Conservation (phyloP, 805 yeast species). For the Barnettozyma salicaria region DNA sequence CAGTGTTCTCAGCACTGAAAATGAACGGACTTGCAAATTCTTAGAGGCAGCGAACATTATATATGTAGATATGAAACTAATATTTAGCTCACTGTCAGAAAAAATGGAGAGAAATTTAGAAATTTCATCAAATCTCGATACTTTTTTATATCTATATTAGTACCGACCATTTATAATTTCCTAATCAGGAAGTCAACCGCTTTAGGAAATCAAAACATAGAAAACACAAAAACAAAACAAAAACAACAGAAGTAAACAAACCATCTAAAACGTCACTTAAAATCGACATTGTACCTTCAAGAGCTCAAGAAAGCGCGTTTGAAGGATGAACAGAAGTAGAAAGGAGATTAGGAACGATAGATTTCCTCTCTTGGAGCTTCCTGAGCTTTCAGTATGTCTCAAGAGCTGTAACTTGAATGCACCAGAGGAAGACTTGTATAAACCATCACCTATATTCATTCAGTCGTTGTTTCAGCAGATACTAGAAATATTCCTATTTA, state of each 20-base stretch:
- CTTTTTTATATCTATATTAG: too few relatives aligned
- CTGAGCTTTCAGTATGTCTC: slow-evolving; percentile 53
- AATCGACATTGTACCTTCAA: too few relatives aligned
- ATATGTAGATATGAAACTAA: not conserved
- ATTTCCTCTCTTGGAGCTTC: slow-evolving; percentile 56
- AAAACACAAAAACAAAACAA: slow-evolving; percentile 5
- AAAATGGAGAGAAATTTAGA: too few relatives aligned
- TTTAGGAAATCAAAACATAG: slow-evolving; percentile 12
- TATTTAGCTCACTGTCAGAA: not conserved
- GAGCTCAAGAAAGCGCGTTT: too few relatives aligned
- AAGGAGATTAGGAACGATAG: slow-evolving; percentile 34
- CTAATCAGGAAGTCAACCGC: slow-evolving; percentile 10
- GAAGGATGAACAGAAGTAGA: slow-evolving; percentile 2
- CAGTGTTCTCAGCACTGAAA: slow-evolving; percentile 9
- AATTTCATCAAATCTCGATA: too few relatives aligned
- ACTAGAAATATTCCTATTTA: slow-evolving; percentile 53
- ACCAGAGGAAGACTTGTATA: slow-evolving; percentile 50
- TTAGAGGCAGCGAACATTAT: slow-evolving; percentile 3
- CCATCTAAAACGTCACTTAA: not conserved
- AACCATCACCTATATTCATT: slow-evolving; percentile 53
- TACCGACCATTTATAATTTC: not conserved
- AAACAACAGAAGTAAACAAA: not conserved
- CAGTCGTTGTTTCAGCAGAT: slow-evolving; percentile 53
- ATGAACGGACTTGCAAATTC: slow-evolving; percentile 5
- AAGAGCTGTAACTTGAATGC: slow-evolving; percentile 58